phyloP scores from a whole-genome alignment of 2,329 filamentous ascomycete genomes.

The Nemania sp. region DNA sequence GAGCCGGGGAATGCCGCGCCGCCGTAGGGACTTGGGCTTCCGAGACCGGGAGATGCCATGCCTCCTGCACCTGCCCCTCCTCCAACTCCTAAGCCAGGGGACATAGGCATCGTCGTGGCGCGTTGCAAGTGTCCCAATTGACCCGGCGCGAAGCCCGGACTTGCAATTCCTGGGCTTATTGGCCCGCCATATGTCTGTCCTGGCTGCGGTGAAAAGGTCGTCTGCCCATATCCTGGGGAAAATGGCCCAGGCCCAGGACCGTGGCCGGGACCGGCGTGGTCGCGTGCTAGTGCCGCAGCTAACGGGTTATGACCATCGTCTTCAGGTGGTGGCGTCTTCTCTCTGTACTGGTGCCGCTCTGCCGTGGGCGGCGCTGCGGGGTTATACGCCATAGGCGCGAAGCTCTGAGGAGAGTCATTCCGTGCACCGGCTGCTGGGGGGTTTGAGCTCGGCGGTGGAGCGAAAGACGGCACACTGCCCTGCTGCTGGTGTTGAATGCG shows the following conservation, averaged over 20 bases:
- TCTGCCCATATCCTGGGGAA: conserved; percentile 51
- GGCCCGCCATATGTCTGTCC: conserved; percentile 33
- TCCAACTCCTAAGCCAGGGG: too few species aligned
- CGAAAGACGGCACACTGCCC: conserved; percentile 41
- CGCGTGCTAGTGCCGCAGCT: conserved; percentile 59
- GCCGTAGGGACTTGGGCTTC: conserved; percentile 50
- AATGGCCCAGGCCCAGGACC: too few species aligned
- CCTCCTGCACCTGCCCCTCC: conserved; percentile 33
- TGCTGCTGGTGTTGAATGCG: conserved; percentile 41
- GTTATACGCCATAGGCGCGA: conserved; percentile 73
- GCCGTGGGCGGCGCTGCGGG: conserved; percentile 76
- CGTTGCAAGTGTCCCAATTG: conserved; percentile 52
- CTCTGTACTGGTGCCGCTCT: conserved; percentile 70
- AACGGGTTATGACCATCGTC: conserved; percentile 65
- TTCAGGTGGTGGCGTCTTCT: conserved; percentile 76
- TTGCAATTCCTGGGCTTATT: conserved; percentile 40
- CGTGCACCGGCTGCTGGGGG: conserved; percentile 39
- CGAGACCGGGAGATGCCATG: conserved; percentile 46
- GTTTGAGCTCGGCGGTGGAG: conserved; percentile 48
- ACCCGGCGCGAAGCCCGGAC: conserved; percentile 47
- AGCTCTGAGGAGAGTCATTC: conserved; percentile 47
- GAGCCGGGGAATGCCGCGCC: conserved; percentile 50
- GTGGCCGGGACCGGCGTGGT: too few species aligned
- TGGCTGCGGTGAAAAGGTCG: conserved; percentile 46
- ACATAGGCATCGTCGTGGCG: conserved; percentile 55